phyloP scores from a whole-genome alignment of 1,284 basidiomycete genomes.

The Cryptococcus sp. region DNA sequence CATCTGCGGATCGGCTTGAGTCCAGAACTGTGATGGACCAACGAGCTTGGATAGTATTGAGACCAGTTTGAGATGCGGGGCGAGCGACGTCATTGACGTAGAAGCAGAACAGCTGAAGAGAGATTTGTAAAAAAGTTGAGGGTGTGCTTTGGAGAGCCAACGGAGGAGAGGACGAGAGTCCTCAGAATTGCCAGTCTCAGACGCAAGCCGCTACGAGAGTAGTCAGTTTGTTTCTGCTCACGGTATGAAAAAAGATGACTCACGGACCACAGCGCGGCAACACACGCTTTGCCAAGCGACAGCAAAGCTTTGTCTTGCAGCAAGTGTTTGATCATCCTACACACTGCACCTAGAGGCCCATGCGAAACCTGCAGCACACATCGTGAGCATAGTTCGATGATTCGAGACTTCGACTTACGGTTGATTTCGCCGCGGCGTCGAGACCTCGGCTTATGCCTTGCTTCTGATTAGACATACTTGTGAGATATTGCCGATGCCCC shows the following conservation, averaged over 20 bases:
- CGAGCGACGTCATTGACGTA: constrained; percentile 61
- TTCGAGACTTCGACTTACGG: constrained; percentile 13
- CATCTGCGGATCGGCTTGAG: constrained; percentile 69
- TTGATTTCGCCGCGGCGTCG: constrained; percentile 10
- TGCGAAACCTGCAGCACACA: constrained; percentile 7
- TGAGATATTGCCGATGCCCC: constrained; percentile 3
- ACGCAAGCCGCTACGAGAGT: constrained; percentile 15
- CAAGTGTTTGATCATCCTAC: constrained; percentile 16
- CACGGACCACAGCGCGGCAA: constrained; percentile 19
- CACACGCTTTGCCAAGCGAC: constrained; percentile 12
- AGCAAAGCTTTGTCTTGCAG: constrained; percentile 8
- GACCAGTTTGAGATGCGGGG: constrained; percentile 63
- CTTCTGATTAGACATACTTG: constrained; percentile 1
- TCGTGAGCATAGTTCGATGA: not conserved
- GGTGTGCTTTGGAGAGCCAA: constrained; percentile 48
- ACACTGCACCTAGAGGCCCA: constrained; percentile 6
- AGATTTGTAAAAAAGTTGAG: constrained; percentile 72
- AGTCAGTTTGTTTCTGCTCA: not conserved
- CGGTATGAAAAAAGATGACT: constrained; percentile 3
- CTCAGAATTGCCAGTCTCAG: constrained; percentile 1
- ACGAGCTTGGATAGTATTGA: constrained; percentile 60
- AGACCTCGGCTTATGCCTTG: constrained; percentile 1
- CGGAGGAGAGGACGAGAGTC: constrained; percentile 26
- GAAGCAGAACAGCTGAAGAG: constrained; percentile 70
- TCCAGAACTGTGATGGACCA: constrained; percentile 63